A percentile compares a stretch with the other conserved stretches of the same genome.
Evolutionary conservation across 2,329 filamentous ascomycete genomes (phyloP).

Genomic region (Eurotiales sp.): DNA sequence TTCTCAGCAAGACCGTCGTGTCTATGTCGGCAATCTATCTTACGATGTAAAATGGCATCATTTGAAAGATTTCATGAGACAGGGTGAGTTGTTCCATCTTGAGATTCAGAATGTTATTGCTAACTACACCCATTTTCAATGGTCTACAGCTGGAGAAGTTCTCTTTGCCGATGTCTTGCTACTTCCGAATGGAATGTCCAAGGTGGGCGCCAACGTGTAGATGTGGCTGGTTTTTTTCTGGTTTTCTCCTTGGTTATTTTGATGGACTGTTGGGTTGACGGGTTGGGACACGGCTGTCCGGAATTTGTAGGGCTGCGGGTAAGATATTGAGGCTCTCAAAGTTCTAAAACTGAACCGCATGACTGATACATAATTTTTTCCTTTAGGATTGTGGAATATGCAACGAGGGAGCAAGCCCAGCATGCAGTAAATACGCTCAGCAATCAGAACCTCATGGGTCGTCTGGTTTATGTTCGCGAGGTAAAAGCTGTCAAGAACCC

Average conservation of each 20-base stretch:
- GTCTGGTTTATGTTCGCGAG: constrained; percentile 97
- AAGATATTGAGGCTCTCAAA: constrained; percentile 46
- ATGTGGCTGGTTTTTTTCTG: constrained; percentile 67
- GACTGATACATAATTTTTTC: neutral
- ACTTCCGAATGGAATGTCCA: constrained; percentile 99
- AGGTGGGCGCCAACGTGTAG: constrained; percentile 96
- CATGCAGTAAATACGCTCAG: constrained; percentile 95
- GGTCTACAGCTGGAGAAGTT: constrained; percentile 83
- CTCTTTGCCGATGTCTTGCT: constrained; percentile 98
- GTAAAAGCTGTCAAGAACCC: constrained; percentile 45
- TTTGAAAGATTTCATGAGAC: constrained; percentile 99
- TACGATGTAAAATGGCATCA: constrained; percentile 99
- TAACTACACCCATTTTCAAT: constrained; percentile 25
- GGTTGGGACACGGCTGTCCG: constrained; percentile 87
- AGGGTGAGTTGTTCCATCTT: constrained; percentile 64
- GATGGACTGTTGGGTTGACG: constrained; percentile 98
- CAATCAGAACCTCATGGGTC: constrained; percentile 98
- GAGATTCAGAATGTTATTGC: constrained; percentile 18
- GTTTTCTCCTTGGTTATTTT: constrained; percentile 57
- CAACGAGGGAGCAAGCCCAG: constrained; percentile 97
- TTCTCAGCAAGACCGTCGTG: constrained; percentile 96
- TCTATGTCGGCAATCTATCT: constrained; percentile 98
- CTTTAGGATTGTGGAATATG: constrained; percentile 99
- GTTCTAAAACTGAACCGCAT: neutral
- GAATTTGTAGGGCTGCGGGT: constrained; percentile 99